Evolutionary conservation across 805 yeast genomes (phyloP).

Genomic region (Cyberlindnera misumaiensis): DNA sequence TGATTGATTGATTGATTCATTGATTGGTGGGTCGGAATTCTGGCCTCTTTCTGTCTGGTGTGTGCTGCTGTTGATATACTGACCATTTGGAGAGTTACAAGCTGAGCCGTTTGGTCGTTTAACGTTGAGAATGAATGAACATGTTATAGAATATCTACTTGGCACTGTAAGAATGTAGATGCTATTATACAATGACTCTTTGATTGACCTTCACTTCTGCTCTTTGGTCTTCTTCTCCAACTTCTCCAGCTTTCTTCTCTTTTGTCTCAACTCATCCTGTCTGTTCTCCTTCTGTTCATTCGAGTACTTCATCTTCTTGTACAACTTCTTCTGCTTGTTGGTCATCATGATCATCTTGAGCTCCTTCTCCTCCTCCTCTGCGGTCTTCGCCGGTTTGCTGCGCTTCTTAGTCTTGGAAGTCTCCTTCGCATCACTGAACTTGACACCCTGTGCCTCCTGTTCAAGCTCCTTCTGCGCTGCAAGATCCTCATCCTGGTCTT

Average conservation of each 20-base stretch:
- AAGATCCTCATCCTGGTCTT: conserved; percentile 38
- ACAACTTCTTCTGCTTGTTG: conserved; percentile 88
- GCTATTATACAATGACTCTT: not conserved
- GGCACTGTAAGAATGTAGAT: too few relatives aligned
- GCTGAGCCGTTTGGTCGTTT: too few relatives aligned
- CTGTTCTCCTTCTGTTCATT: conserved; percentile 75
- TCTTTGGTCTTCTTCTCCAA: conserved; percentile 15
- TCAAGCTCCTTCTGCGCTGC: conserved; percentile 77
- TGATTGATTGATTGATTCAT: conserved; percentile 12
- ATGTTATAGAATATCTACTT: too few relatives aligned
- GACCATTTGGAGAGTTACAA: too few relatives aligned
- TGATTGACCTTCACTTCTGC: not conserved
- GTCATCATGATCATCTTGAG: conserved; percentile 96
- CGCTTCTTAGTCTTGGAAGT: conserved; percentile 28
- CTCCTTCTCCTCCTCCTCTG: conserved; percentile 73
- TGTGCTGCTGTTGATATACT: too few relatives aligned
- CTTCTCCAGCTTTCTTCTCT: conserved; percentile 65
- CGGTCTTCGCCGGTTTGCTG: conserved; percentile 32
- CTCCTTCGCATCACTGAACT: conserved; percentile 48
- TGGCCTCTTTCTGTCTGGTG: too few relatives aligned
- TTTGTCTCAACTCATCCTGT: conserved; percentile 58
- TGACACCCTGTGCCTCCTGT: conserved; percentile 83
- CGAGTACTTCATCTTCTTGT: conserved; percentile 92
- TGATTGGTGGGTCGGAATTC: too few relatives aligned
- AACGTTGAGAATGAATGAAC: too few relatives aligned